phyloP scores from a whole-genome alignment of 164 flowering plant genomes.

The Cinnamomum chago region DNA sequence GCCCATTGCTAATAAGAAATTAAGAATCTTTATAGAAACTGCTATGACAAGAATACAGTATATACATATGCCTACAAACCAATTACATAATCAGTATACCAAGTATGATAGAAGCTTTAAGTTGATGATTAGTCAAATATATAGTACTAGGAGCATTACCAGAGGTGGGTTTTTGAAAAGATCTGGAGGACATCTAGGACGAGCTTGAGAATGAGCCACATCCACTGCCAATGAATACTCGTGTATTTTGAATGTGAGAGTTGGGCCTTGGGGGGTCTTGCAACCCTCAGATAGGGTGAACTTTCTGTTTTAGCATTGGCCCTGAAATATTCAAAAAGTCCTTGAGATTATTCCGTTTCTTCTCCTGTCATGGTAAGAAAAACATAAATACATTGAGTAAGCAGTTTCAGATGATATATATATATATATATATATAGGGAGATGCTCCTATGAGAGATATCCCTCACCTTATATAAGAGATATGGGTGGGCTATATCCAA shows the following conservation, averaged over 20 bases:
- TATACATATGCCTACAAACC: not conserved
- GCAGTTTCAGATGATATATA: not conserved
- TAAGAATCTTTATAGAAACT: too few species aligned
- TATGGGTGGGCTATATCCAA: too few species aligned
- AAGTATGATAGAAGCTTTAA: not conserved
- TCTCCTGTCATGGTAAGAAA: constrained; percentile 53
- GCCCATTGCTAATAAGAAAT: too few species aligned
- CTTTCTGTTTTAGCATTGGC: constrained; percentile 80
- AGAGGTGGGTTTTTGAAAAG: constrained; percentile 78
- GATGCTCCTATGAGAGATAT: too few species aligned
- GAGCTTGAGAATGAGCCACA: constrained; percentile 74
- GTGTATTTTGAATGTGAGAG: constrained; percentile 78
- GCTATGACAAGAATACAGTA: too few species aligned
- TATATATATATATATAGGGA: not conserved
- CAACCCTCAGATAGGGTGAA: constrained; percentile 77
- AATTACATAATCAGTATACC: not conserved
- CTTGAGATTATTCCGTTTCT: constrained; percentile 70
- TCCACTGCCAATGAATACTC: constrained; percentile 81
- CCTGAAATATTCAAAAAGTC: constrained; percentile 95
- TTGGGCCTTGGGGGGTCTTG: constrained; percentile 95
- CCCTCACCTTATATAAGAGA: too few species aligned
- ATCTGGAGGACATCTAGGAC: constrained; percentile 83
- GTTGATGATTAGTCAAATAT: too few species aligned
- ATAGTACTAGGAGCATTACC: constrained; percentile 36
- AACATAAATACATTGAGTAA: not conserved